These are phyloP conservation scores for Leucaena leucocephala DNA, from an alignment of 306 rosid genomes.

Conservation along the genomic window DNA sequence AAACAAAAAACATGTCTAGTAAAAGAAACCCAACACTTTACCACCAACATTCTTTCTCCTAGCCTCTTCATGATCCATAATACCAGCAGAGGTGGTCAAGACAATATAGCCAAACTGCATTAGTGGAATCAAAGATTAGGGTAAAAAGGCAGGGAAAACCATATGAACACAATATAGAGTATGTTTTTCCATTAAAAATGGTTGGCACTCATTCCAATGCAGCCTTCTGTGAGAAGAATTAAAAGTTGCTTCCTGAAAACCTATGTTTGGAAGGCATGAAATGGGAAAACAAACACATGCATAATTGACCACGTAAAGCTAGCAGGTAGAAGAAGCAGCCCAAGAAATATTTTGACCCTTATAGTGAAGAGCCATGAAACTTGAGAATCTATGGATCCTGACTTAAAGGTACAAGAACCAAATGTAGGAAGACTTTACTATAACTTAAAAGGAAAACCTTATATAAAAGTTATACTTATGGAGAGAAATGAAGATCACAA, in stretches of 20 bases:
- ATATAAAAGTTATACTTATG: background rate
- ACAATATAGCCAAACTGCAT: conserved; percentile 59
- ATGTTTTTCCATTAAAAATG: background rate
- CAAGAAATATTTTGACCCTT: background rate
- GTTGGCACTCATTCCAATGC: background rate
- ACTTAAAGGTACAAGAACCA: background rate
- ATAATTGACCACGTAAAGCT: background rate
- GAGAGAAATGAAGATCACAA: background rate
- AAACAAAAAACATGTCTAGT: conserved; percentile 33
- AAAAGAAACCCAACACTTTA: conserved; percentile 54
- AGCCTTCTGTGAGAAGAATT: background rate
- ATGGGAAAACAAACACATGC: background rate
- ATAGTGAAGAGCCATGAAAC: background rate
- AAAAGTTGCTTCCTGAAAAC: background rate
- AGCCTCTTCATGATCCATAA: conserved; percentile 62
- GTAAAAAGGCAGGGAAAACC: background rate
- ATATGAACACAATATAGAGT: background rate
- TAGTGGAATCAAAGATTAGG: background rate
- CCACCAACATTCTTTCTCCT: conserved; percentile 61
- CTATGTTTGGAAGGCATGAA: background rate
- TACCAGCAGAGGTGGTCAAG: conserved; percentile 57
- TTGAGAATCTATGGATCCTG: background rate
- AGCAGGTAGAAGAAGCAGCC: background rate
- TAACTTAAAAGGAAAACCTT: background rate
- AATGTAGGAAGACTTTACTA: background rate